Evolutionary conservation across 129 eudicot genomes (phyloP).

Genomic region (Escallonia rubra): DNA sequence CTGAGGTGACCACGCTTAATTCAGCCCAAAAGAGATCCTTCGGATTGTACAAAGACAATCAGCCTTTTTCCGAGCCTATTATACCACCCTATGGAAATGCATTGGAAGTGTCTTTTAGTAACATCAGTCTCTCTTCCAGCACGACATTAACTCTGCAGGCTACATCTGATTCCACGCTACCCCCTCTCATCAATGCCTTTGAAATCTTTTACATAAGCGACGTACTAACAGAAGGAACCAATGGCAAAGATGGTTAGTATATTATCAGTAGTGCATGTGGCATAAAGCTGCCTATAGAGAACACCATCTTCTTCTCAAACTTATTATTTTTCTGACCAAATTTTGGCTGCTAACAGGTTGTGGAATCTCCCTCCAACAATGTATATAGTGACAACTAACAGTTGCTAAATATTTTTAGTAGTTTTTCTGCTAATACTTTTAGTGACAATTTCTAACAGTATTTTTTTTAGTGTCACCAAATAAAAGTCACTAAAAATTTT

Average conservation of each 20-base stretch:
- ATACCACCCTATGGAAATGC: constrained; percentile 34
- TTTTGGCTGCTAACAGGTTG: too few species aligned
- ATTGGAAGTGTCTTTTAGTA: constrained; percentile 11
- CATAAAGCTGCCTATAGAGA: too few species aligned
- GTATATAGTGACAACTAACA: too few species aligned
- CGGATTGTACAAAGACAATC: constrained; percentile 12
- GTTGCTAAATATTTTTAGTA: too few species aligned
- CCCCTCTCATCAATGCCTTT: constrained; percentile 55
- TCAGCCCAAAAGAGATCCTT: constrained; percentile 34
- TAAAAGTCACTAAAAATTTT: too few species aligned
- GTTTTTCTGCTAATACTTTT: too few species aligned
- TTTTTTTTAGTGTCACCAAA: too few species aligned
- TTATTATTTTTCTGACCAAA: too few species aligned
- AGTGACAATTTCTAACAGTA: too few species aligned
- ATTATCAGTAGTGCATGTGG: too few species aligned
- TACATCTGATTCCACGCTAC: constrained; percentile 30
- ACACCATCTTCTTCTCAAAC: too few species aligned
- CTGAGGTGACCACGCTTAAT: constrained; percentile 30
- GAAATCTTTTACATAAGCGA: constrained; percentile 41
- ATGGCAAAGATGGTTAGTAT: constrained; percentile 44
- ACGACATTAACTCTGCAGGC: constrained; percentile 32
- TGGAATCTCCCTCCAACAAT: too few species aligned
- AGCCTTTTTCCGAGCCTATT: constrained; percentile 21
- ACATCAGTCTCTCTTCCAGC: constrained; percentile 13
- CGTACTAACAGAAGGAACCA: constrained; percentile 41